Evolutionary conservation across 2,329 filamentous ascomycete genomes (phyloP), one percentile per base, ranked within the genome.

Genomic region (Fusarium gaditjirri): DNA sequence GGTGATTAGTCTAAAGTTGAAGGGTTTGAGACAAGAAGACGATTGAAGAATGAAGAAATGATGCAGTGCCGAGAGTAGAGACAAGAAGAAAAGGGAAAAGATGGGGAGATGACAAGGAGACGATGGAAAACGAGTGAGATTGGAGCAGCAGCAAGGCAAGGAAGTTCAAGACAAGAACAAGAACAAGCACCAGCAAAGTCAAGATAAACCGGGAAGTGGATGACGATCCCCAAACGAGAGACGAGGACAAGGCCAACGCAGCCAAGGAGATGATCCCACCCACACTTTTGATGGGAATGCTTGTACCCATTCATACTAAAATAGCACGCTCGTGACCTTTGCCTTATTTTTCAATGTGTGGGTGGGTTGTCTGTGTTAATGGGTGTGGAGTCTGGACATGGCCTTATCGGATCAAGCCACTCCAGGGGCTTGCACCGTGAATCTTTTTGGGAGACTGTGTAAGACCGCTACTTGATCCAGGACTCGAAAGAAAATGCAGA

Each of bases 371-470:
- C n/a, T n/a, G n/a, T 31, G 41, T 36, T 42, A 58, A 58, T 71
- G 52, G 70, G 38, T 59, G 42, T 73, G 61, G 57, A 56, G 41
- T 59, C 38, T 73, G 61, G 57, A 56, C 61, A 72, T 73, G 71
- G 64, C 74, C 69, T 76, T 76, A 74, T 76, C 75, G 74, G 68
- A 73, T 65, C 74, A 76, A 75, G 66, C 68, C 71, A 73, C 52
- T 67, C 68, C 57, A 73, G 70, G 67, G 71, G 71, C 49, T 62
- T 43, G 47, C 58, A 73, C 70, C 31, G 70, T 71, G 23, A 17
- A 23, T 29, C 21, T 23, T 29, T 7, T 9, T 29, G 16, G 8
- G 14, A 42, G 19, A 77, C 73, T 65, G 75, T 75, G 62, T 46
- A 44, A 43, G 29, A 23, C 42, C 11, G 17, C 33, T 5, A 9